Conservation (phyloP, 352 stramenopile genomes). For the Thraustochytrium sp. region DNA sequence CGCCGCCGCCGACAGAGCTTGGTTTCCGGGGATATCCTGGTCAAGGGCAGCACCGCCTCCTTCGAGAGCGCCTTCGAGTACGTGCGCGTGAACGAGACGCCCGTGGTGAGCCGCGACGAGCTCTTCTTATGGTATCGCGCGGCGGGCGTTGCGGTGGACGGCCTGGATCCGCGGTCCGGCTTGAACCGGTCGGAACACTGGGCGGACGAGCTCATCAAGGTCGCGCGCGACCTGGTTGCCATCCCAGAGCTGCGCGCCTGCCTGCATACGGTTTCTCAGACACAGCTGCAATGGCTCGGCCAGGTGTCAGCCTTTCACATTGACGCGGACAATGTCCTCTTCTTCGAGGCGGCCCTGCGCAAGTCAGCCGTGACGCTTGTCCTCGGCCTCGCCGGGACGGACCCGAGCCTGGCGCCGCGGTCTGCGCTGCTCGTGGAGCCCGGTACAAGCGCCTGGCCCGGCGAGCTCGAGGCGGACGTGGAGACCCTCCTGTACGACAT, state of each 20-base stretch:
- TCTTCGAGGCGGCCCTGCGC: not conserved
- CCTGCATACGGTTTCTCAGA: not conserved
- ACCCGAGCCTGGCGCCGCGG: not conserved
- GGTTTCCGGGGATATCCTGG: not conserved
- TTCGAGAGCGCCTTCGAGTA: slow-evolving; percentile 6
- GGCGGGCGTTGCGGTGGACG: not conserved
- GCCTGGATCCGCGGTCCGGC: not conserved
- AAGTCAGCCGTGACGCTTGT: not conserved
- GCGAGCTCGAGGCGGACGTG: not conserved
- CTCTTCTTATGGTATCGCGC: slow-evolving; percentile 8
- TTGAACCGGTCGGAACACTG: not conserved
- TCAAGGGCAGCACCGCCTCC: not conserved
- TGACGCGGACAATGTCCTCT: not conserved
- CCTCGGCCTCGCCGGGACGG: not conserved
- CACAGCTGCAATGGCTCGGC: not conserved
- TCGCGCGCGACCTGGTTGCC: not conserved
- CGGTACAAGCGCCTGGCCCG: not conserved
- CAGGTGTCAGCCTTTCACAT: not conserved
- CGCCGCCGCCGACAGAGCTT: too few species aligned
- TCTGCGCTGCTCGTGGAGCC: not conserved
- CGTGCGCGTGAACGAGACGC: not conserved
- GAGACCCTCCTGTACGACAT: slow-evolving; percentile 2
- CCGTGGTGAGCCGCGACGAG: not conserved
- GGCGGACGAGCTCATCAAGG: slow-evolving; percentile 1
- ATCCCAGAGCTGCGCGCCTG: not conserved